These are phyloP conservation scores for Lactarius hengduanensis DNA, from an alignment of 768 basidiomycete genomes.

Conservation along the genomic window DNA sequence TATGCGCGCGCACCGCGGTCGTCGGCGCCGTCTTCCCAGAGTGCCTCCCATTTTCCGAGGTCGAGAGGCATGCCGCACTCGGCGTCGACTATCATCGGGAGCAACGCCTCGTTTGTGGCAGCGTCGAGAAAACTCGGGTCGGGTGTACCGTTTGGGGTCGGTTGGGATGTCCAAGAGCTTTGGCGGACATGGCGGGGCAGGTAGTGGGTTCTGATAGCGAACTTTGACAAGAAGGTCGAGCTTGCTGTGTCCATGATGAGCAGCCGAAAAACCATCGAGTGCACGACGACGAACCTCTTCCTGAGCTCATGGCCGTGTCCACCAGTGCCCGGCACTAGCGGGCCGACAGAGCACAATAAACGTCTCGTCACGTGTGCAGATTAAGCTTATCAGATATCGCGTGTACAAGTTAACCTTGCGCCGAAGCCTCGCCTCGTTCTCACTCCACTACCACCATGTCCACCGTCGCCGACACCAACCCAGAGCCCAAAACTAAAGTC, in stretches of 20 bases:
- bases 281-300: conserved; percentile 44
- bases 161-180: conserved; percentile 93
- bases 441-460: conserved; percentile 18
- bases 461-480: conserved; percentile 8
- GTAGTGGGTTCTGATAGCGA: conserved; percentile 91
- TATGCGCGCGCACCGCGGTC: conserved; percentile 51
- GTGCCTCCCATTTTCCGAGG: conserved; percentile 73
- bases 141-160: conserved; percentile 81
- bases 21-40: conserved; percentile 80
- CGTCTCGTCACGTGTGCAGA: conserved; percentile 2
- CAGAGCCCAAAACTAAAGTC: conserved; percentile 18
- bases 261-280: neutral
- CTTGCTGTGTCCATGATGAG: conserved; percentile 47
- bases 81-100: conserved; percentile 96
- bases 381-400: conserved; percentile 16
- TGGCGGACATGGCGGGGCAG: conserved; percentile 95
- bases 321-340: neutral
- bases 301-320: conserved; percentile 44
- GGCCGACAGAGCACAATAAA: neutral
- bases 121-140: conserved; percentile 79
- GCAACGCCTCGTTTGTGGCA: conserved; percentile 72
- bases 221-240: conserved; percentile 91
- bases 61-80: conserved; percentile 97
- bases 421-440: neutral
- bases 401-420: neutral